Evolutionary conservation across 2,329 filamentous ascomycete species (phyloP).

Genomic region (Aureobasidium sp.): DNA sequence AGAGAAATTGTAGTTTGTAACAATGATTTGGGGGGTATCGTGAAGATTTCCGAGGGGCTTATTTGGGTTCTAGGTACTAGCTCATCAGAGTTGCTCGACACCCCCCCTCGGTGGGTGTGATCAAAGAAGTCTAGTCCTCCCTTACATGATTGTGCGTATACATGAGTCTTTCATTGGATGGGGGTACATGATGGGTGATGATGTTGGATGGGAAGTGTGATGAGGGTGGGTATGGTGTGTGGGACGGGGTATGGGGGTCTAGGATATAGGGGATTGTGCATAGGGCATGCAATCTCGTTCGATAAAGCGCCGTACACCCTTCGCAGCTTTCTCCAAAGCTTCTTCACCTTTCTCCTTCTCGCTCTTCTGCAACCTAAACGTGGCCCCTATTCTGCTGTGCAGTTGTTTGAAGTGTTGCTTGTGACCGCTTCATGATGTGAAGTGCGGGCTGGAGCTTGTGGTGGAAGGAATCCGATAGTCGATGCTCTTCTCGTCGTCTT

Average conservation of each 20-base stretch:
- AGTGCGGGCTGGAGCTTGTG: not conserved
- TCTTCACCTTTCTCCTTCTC: not conserved
- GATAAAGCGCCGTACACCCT: not conserved
- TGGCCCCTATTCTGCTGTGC: constrained; percentile 12
- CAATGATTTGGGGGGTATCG: not conserved
- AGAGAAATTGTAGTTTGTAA: not conserved
- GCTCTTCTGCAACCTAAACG: constrained; percentile 7
- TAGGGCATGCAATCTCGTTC: not conserved
- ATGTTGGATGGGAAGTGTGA: not conserved
- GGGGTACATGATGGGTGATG: not conserved
- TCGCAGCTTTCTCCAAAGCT: not conserved
- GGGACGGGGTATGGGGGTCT: not conserved
- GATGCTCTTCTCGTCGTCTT: not conserved
- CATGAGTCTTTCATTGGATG: constrained; percentile 8
- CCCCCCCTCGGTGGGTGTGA: not conserved
- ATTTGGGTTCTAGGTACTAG: constrained; percentile 4
- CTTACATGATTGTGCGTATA: constrained; percentile 16
- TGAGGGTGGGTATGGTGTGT: not conserved
- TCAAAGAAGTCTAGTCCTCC: constrained; percentile 9
- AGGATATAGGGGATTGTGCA: not conserved
- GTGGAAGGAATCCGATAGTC: not conserved
- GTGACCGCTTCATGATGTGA: not conserved
- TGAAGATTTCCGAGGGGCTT: not conserved
- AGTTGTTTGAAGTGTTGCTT: constrained; percentile 6
- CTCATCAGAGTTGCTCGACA: not conserved